Base-by-base conservation (phyloP, 2,329 filamentous ascomycete species). In the Dryadomyces quercus-mongolicae region DNA sequence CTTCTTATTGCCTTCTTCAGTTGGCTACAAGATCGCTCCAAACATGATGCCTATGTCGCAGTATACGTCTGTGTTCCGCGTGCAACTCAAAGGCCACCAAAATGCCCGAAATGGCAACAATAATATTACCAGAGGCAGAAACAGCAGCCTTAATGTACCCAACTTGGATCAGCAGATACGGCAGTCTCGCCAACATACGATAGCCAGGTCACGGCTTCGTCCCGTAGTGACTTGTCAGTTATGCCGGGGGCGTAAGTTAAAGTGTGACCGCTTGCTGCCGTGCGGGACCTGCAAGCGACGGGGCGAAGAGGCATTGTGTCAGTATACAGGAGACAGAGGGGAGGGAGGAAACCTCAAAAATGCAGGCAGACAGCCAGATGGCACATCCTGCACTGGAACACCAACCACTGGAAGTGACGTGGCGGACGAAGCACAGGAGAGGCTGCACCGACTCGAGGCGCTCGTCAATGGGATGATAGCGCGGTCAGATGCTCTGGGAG, bases 171-270 rank as follows among this genome's bases (percentile, higher is more conserved):
- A 31, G 25, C 25, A 31, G 25, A 31, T 8, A 31, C 25, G 25
- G 25, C 25, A 31, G 25, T 31, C 25, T 31, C 25, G 25, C 8
- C 25, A 31, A 31, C 25, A 31, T 31, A 31, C 25, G 25, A 31
- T 31, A 31, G 25, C 25, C 8, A 40, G 15, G 12, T 18, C 22
- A 31, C 54, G 53, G 25, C 25, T 55, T 3, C 65, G 72, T 7
- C 68, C 67, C 48, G 62, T 71, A 42, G 65, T 74, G 20, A 73
- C 72, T 5, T 74, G 71, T 60, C 62, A 63, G 2, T 61, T 65
- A 46, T 74, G 71, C 55, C 71, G 72, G 57, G 62, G 61, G 20
- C 70, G 71, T 55, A 74, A 74, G 61, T 65, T 69, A 8, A 68
- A 67, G 54, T 74, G 71, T 57, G 71, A 74, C 57, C 66, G 70